Conservation (phyloP, 495 filamentous ascomycete genomes). For the Hyaloscypha bicolor region DNA sequence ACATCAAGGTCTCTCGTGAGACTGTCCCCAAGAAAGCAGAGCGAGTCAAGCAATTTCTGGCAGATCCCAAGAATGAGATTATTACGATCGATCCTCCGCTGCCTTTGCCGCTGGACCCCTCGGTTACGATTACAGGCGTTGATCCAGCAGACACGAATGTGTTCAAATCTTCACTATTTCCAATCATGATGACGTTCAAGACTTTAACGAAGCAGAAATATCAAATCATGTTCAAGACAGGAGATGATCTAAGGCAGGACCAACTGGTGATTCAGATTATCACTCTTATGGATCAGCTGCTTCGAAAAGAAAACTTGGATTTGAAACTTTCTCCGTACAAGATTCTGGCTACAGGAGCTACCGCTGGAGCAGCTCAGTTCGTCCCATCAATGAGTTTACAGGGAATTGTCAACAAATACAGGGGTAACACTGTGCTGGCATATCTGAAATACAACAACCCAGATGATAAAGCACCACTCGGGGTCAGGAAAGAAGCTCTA, state of each 20-base stretch:
- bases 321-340: constrained; percentile 94
- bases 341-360: constrained; percentile 89
- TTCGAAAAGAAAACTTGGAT: constrained; percentile 96
- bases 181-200: constrained; percentile 88
- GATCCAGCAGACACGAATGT: constrained; percentile 85
- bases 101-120: constrained; percentile 87
- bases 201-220: constrained; percentile 76
- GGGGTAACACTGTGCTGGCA: constrained; percentile 68
- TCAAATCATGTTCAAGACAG: constrained; percentile 94
- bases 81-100: constrained; percentile 80
- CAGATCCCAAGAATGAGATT: constrained; percentile 88
- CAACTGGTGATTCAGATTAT: constrained; percentile 99
- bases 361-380: constrained; percentile 90
- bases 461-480: constrained; percentile 77
- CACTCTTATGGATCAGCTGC: constrained; percentile 93
- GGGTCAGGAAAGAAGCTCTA: constrained; percentile 89
- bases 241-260: constrained; percentile 95
- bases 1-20: constrained; percentile 81
- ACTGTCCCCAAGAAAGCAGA: constrained; percentile 79
- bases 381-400: constrained; percentile 83
- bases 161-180: constrained; percentile 92
- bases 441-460: constrained; percentile 92
- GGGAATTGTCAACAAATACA: constrained; percentile 77
- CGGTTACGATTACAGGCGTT: constrained; percentile 73
- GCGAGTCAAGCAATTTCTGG: constrained; percentile 75